Evolutionary conservation across 306 rosid genomes (phyloP).

Genomic region (Acmispon strigosus): DNA sequence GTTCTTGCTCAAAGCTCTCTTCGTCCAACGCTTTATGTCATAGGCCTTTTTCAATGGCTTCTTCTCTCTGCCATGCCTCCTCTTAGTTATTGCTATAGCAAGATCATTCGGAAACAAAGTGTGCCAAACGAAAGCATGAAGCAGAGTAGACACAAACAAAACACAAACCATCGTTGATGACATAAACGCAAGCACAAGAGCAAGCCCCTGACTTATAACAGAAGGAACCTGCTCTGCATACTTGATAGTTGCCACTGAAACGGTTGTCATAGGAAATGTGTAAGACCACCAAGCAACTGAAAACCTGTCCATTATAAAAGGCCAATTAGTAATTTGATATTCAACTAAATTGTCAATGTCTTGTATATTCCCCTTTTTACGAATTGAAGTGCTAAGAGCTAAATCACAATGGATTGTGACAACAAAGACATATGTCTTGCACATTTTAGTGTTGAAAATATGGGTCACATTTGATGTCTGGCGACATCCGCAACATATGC

Average conservation of each 20-base stretch:
- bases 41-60: constrained; percentile 61
- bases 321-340: not conserved
- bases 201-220: constrained; percentile 58
- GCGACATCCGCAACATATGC: too few species aligned
- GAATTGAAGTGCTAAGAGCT: too few species aligned
- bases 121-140: constrained; percentile 69
- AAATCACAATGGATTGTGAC: too few species aligned
- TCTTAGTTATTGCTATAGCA: constrained; percentile 78
- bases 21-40: constrained; percentile 76
- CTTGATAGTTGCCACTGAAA: constrained; percentile 67
- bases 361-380: too few species aligned
- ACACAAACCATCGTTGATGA: constrained; percentile 67
- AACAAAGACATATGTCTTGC: too few species aligned
- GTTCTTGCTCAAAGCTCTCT: constrained; percentile 60
- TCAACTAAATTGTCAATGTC: not conserved
- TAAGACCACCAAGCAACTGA: constrained; percentile 95
- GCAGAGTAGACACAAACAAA: constrained; percentile 64
- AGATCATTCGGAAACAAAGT: constrained; percentile 84
- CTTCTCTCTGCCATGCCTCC: constrained; percentile 49
- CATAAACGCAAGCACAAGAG: constrained; percentile 59
- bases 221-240: constrained; percentile 75
- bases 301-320: constrained; percentile 41
- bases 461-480: too few species aligned
- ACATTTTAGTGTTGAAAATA: not conserved
- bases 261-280: constrained; percentile 83